Evolutionary conservation across 306 rosid species (phyloP).

Genomic region (Prinsepia uniflora): DNA sequence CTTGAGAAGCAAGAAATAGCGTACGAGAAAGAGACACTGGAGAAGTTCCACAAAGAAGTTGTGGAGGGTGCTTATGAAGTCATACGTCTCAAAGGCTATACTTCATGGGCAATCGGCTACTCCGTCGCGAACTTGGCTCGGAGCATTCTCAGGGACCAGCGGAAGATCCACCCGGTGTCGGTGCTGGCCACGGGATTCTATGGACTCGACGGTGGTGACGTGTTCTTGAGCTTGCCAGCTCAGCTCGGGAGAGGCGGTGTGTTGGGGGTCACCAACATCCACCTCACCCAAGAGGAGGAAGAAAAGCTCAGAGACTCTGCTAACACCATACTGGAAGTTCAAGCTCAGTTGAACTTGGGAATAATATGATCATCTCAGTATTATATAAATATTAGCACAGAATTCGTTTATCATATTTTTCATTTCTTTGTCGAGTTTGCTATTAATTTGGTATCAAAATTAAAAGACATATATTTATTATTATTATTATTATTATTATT

Average conservation of each 20-base stretch:
- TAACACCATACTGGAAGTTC: slow-evolving; percentile 53
- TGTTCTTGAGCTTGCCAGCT: slow-evolving; percentile 83
- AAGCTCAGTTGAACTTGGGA: slow-evolving; percentile 40
- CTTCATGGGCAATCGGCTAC: slow-evolving; percentile 96
- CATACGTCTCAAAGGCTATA: slow-evolving; percentile 76
- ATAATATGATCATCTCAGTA: not conserved
- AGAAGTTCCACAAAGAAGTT: slow-evolving; percentile 67
- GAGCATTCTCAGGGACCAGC: slow-evolving; percentile 60
- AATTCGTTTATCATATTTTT: too few species aligned
- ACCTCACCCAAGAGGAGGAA: slow-evolving; percentile 56
- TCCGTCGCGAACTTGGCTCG: slow-evolving; percentile 68
- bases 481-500: too few species aligned
- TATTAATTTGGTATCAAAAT: too few species aligned
- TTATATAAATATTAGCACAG: too few species aligned
- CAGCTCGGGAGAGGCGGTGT: slow-evolving; percentile 78
- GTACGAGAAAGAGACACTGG: slow-evolving; percentile 69
- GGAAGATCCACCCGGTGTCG: slow-evolving; percentile 78
- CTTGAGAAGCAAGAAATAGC: slow-evolving; percentile 59
- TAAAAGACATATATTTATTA: too few species aligned
- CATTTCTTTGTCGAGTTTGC: too few species aligned
- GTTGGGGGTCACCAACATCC: slow-evolving; percentile 69
- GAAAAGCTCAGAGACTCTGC: slow-evolving; percentile 64
- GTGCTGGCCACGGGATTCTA: slow-evolving; percentile 72
- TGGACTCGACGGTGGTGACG: slow-evolving; percentile 57
- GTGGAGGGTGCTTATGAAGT: slow-evolving; percentile 73